These are phyloP conservation scores for Leucosporidium creatinivorum DNA, from an alignment of 768 basidiomycete genomes.

Conservation along the genomic window DNA sequence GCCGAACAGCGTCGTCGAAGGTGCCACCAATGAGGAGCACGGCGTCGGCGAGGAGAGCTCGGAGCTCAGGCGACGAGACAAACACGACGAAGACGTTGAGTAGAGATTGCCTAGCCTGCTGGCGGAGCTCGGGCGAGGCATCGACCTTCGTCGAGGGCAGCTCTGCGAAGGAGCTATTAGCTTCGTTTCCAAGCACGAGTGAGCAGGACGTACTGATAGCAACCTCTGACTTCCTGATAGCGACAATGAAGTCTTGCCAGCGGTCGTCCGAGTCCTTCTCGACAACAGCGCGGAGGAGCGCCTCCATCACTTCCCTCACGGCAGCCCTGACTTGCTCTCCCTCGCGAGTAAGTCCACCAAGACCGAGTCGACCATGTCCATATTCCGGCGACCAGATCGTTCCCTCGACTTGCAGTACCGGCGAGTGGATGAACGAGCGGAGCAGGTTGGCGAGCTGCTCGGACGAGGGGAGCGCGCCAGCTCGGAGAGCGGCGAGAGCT, in stretches of 20 bases:
- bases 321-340: constrained; percentile 14
- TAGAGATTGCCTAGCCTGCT: neutral
- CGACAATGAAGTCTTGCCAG: constrained; percentile 23
- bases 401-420: neutral
- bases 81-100: constrained; percentile 12
- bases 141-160: neutral
- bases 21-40: constrained; percentile 16
- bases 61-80: constrained; percentile 16
- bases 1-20: neutral
- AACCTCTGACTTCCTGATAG: neutral
- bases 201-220: neutral
- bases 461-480: constrained; percentile 15
- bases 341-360: constrained; percentile 1
- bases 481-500: constrained; percentile 6
- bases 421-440: neutral
- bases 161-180: neutral
- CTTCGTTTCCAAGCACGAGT: too few relatives aligned
- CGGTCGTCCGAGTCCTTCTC: constrained; percentile 1
- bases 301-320: neutral
- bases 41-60: constrained; percentile 15
- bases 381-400: constrained; percentile 2
- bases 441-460: neutral
- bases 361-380: constrained; percentile 11
- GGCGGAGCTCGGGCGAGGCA: neutral
- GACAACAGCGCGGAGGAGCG: neutral